Conservation (phyloP, 1,284 basidiomycete species). For the Ceraceosorus bombacis region DNA sequence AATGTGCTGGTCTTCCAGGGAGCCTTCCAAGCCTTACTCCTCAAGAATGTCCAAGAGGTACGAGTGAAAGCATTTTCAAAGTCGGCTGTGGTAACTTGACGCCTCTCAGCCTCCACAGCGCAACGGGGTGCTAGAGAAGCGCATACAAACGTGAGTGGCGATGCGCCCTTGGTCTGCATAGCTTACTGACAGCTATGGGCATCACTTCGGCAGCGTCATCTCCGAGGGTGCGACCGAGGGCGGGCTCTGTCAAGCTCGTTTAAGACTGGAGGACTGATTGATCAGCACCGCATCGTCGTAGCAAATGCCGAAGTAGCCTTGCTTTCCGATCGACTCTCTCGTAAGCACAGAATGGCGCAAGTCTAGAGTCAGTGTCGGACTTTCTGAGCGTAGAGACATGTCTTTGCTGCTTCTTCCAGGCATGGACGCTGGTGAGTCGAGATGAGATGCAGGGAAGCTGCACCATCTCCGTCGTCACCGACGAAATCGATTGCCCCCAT, state of each 20-base stretch:
- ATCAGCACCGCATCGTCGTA: background rate
- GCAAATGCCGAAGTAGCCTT: background rate
- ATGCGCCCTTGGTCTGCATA: background rate
- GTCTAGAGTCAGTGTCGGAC: background rate
- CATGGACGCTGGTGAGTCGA: no score
- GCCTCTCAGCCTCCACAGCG: background rate
- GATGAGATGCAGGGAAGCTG: background rate
- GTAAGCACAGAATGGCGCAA: background rate
- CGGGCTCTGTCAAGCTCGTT: background rate
- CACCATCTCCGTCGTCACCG: background rate
- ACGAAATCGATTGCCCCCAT: background rate
- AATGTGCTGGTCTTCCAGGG: background rate
- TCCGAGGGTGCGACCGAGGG: background rate
- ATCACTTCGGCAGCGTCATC: background rate
- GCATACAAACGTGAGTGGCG: background rate
- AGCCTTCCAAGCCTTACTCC: background rate
- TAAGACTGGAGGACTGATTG: no score
- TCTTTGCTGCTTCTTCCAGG: background rate
- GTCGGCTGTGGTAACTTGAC: background rate
- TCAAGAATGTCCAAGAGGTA: background rate
- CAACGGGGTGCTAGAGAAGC: constrained; percentile 1
- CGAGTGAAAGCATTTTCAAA: background rate
- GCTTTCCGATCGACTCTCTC: background rate
- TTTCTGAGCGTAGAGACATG: background rate
- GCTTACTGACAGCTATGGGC: background rate